Percentiles rank a stretch among this genome's conserved stretches.
phyloP scores from a whole-genome alignment of 1,284 basidiomycete genomes.

The Rhodotorula glutinis region DNA sequence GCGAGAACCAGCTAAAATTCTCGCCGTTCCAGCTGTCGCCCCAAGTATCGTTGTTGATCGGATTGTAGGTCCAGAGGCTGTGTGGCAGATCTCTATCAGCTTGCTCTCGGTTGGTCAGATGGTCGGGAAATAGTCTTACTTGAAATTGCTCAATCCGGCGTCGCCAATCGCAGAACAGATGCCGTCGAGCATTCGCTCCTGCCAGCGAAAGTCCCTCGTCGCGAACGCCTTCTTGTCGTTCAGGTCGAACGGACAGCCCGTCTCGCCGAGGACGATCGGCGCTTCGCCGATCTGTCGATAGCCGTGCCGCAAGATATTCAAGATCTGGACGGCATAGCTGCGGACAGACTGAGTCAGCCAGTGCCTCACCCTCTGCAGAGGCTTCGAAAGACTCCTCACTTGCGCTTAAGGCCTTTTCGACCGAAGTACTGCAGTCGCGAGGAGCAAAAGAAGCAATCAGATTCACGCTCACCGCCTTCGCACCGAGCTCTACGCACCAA shows the following conservation, averaged over 20 bases:
- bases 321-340: conserved; percentile 69
- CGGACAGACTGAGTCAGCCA: background rate
- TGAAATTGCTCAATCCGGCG: conserved; percentile 45
- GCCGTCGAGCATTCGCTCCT: conserved; percentile 48
- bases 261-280: conserved; percentile 83
- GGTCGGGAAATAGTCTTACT: conserved; percentile 28
- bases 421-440: conserved; percentile 69
- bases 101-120: background rate
- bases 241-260: conserved; percentile 89
- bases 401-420: conserved; percentile 69
- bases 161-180: conserved; percentile 34
- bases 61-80: conserved; percentile 94
- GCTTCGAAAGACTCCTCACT: too few species aligned
- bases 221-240: conserved; percentile 70
- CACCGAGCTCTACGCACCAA: conserved; percentile 49
- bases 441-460: background rate
- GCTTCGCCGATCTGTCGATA: conserved; percentile 68
- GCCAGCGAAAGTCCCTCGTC: conserved; percentile 53
- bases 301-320: conserved; percentile 68
- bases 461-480: background rate
- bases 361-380: too few species aligned
- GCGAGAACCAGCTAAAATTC: conserved; percentile 89
- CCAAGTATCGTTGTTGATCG: conserved; percentile 68
- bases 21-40: conserved; percentile 96
- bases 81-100: background rate